Base-by-base conservation (phyloP, 169 alveolate genomes). In the Theileria luwenshuni region DNA sequence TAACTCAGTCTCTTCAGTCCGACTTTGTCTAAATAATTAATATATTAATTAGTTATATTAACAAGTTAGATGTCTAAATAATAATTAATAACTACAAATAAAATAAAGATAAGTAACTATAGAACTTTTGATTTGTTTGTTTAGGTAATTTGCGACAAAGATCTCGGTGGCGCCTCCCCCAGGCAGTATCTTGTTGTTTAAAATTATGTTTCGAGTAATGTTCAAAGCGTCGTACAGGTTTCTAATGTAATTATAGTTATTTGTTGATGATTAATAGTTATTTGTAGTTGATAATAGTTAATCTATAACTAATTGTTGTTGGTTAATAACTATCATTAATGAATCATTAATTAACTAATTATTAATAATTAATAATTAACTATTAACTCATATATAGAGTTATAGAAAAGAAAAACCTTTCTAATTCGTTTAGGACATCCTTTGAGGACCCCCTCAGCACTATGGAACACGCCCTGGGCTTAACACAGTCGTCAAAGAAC, bases 101-200 rank as follows among this genome's bases (percentile, higher is more conserved):
- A n/a, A n/a, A n/a, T n/a, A n/a, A n/a, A n/a, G n/a, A n/a, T n/a
- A n/a, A n/a, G n/a, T n/a, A n/a, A n/a, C n/a, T n/a, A n/a, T n/a
- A n/a, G n/a, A n/a, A 73, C 92, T 62, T 33, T 76, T 71, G 5
- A 98, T 94, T 52, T 90, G 76, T 77, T 94, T 96, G 43, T 81
- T 90, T 51, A 97, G 90, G 74, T 92, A 85, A 48, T 96, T 94
- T 5, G 99, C 85, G 42, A 97, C 94, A 74, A 96, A 98, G 98
- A 97, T 96, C 84, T 98, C 99, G 21, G 97, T 94, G 27, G 99
- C 99, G 21, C 99, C 99, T 27, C 99, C 99, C 1, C 99, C 99
- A n/a, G 99, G 99, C 21, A 97, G 94, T 45, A 98, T 89, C 71
- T 92, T 93, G 43, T 99, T 99, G 67, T 98, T 98, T 21, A 95